Conservation (phyloP, 2,329 filamentous ascomycete species). For the Neocucurbitaria cava region DNA sequence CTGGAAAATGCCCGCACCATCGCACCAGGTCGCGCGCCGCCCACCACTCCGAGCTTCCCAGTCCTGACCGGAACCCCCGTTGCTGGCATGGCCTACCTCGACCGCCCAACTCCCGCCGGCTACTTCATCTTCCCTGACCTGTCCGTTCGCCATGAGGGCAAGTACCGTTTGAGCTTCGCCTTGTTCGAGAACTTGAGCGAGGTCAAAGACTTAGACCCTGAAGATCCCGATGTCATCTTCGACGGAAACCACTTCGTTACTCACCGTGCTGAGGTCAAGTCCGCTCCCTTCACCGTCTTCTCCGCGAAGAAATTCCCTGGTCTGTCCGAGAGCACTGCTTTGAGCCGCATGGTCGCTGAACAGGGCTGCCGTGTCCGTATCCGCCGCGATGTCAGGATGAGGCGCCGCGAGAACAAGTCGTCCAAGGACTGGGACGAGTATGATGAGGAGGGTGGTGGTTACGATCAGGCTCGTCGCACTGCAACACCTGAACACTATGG, state of each 20-base stretch:
- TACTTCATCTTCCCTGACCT: conserved; percentile 99
- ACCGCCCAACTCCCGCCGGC: conserved; percentile 78
- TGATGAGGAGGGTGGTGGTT: conserved; percentile 59
- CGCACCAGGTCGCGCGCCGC: conserved; percentile 76
- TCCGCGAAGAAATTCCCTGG: conserved; percentile 99
- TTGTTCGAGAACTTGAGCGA: conserved; percentile 95
- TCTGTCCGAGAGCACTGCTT: conserved; percentile 82
- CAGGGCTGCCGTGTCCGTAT: conserved; percentile 97
- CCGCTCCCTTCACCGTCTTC: conserved; percentile 83
- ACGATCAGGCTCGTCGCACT: conserved; percentile 57
- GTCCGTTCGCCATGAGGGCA: conserved; percentile 93
- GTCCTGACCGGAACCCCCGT: conserved; percentile 94
- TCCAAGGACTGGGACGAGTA: conserved; percentile 72
- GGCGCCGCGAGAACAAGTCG: conserved; percentile 77
- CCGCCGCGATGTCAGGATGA: conserved; percentile 90
- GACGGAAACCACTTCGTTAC: conserved; percentile 67
- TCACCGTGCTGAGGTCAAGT: conserved; percentile 90
- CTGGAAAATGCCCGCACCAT: conserved; percentile 85
- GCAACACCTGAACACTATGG: conserved; percentile 59
- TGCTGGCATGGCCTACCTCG: conserved; percentile 93
- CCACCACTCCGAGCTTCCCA: conserved; percentile 72
- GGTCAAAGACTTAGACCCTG: conserved; percentile 74
- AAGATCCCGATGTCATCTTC: conserved; percentile 52
- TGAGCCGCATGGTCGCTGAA: conserved; percentile 91
- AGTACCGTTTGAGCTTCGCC: conserved; percentile 89